Evolutionary conservation across 345 rosid genomes (phyloP).

Genomic region (Lenwebbia sp.): DNA sequence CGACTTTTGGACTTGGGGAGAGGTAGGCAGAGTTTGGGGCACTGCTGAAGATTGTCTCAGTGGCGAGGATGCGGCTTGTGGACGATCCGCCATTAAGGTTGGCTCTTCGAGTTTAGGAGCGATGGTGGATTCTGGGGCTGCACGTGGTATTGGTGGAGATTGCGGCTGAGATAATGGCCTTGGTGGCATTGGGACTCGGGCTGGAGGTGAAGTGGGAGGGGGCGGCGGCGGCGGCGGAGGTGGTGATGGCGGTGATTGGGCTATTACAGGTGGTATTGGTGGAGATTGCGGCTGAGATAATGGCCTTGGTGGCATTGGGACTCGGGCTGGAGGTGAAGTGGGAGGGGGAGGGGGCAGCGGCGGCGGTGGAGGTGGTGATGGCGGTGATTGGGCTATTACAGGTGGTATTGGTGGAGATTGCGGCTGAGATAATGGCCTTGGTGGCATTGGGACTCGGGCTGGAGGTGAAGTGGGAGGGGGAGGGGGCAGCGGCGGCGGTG

Average conservation of each 20-base stretch:
- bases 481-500: no score
- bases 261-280: slow-evolving; percentile 32
- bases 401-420: no score
- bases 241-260: not conserved
- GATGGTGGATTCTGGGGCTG: not conserved
- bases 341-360: no score
- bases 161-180: not conserved
- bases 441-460: no score
- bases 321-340: no score
- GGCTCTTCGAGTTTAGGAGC: not conserved
- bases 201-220: not conserved
- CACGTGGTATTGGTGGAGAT: not conserved
- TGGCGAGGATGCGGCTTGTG: not conserved
- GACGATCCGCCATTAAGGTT: not conserved
- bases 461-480: no score
- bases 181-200: slow-evolving; percentile 9
- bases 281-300: no score
- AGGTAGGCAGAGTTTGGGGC: not conserved
- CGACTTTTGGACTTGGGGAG: not conserved
- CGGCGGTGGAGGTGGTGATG: no score
- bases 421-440: no score
- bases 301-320: no score
- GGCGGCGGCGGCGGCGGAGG: not conserved
- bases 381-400: no score
- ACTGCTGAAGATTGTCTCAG: not conserved